A percentile compares a stretch with the other conserved stretches of the same genome.
These are phyloP conservation scores for Chlorella variabilis DNA, from an alignment of 163 green algal genomes.

Conservation along the genomic window DNA sequence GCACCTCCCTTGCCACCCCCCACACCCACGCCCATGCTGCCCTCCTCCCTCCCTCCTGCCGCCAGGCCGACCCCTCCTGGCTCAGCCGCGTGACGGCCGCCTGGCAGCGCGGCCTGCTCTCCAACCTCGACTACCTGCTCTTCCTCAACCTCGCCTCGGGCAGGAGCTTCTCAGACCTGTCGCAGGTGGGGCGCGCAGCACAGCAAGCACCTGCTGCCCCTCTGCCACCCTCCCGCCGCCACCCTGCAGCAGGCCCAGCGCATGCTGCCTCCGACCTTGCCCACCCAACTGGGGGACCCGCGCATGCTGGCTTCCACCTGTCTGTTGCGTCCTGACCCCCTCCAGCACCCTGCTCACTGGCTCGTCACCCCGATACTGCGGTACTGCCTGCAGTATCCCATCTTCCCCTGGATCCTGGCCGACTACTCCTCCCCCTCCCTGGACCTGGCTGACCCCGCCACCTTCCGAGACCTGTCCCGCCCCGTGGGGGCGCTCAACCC, in stretches of 20 bases:
- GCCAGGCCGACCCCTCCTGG: constrained; percentile 73
- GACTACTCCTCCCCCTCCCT: constrained; percentile 77
- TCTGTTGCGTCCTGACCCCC: too few relatives aligned
- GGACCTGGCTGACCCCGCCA: constrained; percentile 72
- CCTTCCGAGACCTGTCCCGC: constrained; percentile 89
- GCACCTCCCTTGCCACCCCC: too few relatives aligned
- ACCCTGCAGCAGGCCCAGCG: too few relatives aligned
- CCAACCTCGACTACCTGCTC: constrained; percentile 94
- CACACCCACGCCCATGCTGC: neutral
- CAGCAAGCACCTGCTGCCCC: neutral
- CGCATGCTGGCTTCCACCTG: too few relatives aligned
- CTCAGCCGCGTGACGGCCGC: constrained; percentile 71
- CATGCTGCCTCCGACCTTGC: too few relatives aligned
- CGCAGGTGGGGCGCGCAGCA: constrained; percentile 58
- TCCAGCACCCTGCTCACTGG: too few relatives aligned
- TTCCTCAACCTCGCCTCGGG: constrained; percentile 89
- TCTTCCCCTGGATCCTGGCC: constrained; percentile 94
- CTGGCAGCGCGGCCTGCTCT: constrained; percentile 83
- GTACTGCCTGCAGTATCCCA: constrained; percentile 42
- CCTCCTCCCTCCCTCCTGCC: neutral
- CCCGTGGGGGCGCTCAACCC: constrained; percentile 93
- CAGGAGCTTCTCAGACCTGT: constrained; percentile 92
- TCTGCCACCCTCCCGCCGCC: too few relatives aligned
- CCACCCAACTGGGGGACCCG: too few relatives aligned
- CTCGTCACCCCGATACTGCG: too few relatives aligned